These are phyloP conservation scores for Grammothele lineata DNA, from an alignment of 768 basidiomycete species.

Conservation along the genomic window DNA sequence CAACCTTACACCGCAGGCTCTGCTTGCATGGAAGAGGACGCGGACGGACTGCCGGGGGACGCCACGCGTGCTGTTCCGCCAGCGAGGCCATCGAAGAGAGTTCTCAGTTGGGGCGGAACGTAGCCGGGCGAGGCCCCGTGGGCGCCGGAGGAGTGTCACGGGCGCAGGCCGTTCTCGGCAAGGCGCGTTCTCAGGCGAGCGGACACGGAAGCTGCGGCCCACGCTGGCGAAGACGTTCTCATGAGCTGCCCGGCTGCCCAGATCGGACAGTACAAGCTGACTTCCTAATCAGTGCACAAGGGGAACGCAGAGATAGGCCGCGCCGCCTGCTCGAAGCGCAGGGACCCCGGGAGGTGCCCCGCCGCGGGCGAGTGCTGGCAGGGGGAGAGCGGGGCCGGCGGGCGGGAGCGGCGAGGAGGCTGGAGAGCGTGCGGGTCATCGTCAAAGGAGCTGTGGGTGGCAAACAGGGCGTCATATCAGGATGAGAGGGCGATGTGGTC, in stretches of 20 bases:
- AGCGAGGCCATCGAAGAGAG: no score
- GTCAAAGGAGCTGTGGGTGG: background rate
- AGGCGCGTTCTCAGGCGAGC: no score
- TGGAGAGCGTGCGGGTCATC: background rate
- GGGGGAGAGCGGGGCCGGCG: background rate
- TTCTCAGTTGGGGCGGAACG: no score
- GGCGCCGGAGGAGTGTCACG: no score
- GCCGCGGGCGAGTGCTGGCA: background rate
- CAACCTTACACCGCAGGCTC: no score
- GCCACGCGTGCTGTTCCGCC: no score
- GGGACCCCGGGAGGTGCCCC: conserved; percentile 1
- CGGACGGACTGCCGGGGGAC: no score
- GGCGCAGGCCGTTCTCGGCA: no score
- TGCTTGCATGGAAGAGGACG: no score
- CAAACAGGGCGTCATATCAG: background rate
- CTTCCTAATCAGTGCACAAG: conserved; percentile 2
- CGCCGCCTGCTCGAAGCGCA: background rate
- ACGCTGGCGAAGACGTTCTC: background rate
- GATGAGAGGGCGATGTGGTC: background rate
- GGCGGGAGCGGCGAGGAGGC: background rate
- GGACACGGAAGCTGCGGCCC: no score
- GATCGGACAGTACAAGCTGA: background rate
- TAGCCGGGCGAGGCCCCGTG: no score
- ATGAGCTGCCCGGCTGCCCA: no score
- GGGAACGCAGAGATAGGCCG: background rate